These are phyloP conservation scores for Thermochaetoides dissita DNA, from an alignment of 2,329 filamentous ascomycete species.

Conservation along the genomic window DNA sequence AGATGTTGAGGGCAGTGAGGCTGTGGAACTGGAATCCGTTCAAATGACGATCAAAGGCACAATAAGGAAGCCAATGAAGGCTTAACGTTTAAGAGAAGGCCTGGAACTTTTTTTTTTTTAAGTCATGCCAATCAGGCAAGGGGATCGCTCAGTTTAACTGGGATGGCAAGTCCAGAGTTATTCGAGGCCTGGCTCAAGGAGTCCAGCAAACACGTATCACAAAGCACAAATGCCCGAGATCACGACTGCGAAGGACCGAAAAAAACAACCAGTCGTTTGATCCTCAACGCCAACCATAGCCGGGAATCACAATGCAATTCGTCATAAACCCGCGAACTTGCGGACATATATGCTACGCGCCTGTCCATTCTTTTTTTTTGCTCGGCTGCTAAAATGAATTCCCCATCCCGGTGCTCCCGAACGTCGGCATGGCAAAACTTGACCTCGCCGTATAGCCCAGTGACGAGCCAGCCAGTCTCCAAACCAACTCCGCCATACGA, in stretches of 20 bases:
- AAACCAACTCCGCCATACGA: slow-evolving; percentile 7
- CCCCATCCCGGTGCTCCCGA: slow-evolving; percentile 11
- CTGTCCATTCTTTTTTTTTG: slow-evolving; percentile 15
- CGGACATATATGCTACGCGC: slow-evolving; percentile 8
- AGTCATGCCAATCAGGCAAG: too few species aligned
- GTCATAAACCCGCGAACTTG: slow-evolving; percentile 6
- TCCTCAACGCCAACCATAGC: slow-evolving; percentile 7
- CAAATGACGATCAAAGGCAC: too few species aligned
- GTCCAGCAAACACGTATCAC: too few species aligned
- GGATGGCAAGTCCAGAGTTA: too few species aligned
- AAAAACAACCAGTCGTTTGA: not conserved
- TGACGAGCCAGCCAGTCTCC: slow-evolving; percentile 8
- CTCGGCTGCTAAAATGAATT: slow-evolving; percentile 13
- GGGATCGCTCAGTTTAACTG: too few species aligned
- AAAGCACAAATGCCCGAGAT: not conserved
- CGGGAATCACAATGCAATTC: slow-evolving; percentile 11
- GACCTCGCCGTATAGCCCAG: slow-evolving; percentile 5
- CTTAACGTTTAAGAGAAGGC: too few species aligned
- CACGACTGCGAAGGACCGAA: not conserved
- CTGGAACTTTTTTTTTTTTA: too few species aligned
- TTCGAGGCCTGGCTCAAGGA: too few species aligned
- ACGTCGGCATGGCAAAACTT: slow-evolving; percentile 9
- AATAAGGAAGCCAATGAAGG: too few species aligned
- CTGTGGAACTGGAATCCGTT: too few species aligned
- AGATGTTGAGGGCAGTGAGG: too few species aligned